A percentile compares a stretch with the other conserved stretches of the same genome.
phyloP scores from a whole-genome alignment of 208 protist species.

The Crithidia expoeki region DNA sequence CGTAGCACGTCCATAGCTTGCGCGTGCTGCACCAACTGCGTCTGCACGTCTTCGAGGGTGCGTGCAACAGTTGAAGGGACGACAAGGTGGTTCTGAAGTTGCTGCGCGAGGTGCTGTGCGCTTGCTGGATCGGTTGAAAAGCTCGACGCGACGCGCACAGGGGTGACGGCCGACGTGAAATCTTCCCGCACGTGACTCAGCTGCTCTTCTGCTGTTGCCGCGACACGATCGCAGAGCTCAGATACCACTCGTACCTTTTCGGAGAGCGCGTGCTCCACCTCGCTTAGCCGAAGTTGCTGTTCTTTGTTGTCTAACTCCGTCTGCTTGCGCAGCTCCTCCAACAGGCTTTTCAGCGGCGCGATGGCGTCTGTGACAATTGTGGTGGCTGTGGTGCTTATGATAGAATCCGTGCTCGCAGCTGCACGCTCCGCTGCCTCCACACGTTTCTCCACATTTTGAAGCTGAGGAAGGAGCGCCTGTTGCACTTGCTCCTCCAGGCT shows the following conservation, averaged over 20 bases:
- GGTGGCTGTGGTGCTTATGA: not conserved
- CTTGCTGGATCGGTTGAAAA: slow-evolving; percentile 2
- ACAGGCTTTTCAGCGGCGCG: not conserved
- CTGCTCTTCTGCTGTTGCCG: slow-evolving; percentile 8
- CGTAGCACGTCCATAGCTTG: slow-evolving; percentile 4
- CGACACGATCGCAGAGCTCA: not conserved
- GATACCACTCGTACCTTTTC: not conserved
- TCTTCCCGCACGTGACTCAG: not conserved
- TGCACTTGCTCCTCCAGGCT: slow-evolving; percentile 13
- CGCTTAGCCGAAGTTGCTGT: slow-evolving; percentile 8
- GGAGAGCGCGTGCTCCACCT: slow-evolving; percentile 9
- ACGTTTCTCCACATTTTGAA: slow-evolving; percentile 18
- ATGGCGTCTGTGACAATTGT: not conserved
- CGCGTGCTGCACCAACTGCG: slow-evolving; percentile 4
- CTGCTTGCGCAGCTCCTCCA: slow-evolving; percentile 18
- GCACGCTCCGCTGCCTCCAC: not conserved
- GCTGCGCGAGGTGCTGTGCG: slow-evolving; percentile 16
- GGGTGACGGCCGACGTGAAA: not conserved
- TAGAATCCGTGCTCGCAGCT: not conserved
- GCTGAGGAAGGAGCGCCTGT: not conserved
- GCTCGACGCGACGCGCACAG: slow-evolving; percentile 1
- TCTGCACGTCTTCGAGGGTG: slow-evolving; percentile 10
- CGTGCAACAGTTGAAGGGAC: not conserved
- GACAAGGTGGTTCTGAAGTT: slow-evolving; percentile 16
- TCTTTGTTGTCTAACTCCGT: slow-evolving; percentile 1